Conservation (phyloP, 176 grass and related monocot species). For the Musa acuminata region DNA sequence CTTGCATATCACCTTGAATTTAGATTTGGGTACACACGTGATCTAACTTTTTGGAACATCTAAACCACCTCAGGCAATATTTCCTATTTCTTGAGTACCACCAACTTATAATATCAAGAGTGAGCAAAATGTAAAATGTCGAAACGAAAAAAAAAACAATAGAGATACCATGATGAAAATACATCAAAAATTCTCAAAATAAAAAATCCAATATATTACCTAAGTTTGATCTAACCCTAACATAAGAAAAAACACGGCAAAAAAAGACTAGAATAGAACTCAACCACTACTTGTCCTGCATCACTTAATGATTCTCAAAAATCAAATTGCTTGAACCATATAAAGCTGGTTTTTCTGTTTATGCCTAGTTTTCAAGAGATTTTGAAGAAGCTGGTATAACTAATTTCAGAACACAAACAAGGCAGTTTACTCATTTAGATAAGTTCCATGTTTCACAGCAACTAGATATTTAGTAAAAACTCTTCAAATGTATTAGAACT, state of each 20-base stretch:
- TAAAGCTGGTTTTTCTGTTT: neutral
- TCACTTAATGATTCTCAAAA: neutral
- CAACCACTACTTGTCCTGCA: neutral
- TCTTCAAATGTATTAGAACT: neutral
- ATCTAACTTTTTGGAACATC: too few relatives aligned
- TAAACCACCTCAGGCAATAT: too few relatives aligned
- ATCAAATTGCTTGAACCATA: neutral
- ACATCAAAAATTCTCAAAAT: too few relatives aligned
- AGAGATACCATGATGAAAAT: too few relatives aligned
- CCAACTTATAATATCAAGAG: too few relatives aligned
- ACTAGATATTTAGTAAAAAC: neutral
- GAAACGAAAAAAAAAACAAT: too few relatives aligned
- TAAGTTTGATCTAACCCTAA: neutral
- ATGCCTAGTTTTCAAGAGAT: neutral
- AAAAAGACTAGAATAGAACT: neutral
- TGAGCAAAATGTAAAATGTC: too few relatives aligned
- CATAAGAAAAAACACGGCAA: neutral
- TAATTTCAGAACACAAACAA: neutral
- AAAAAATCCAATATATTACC: neutral
- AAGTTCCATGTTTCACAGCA: neutral
- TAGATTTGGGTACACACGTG: too few relatives aligned
- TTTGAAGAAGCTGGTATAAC: neutral
- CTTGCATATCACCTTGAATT: too few relatives aligned
- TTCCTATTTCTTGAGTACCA: too few relatives aligned
- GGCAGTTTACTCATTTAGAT: neutral